Conservation (phyloP, 2,329 filamentous ascomycete species). For the Cercospora nicotianae region DNA sequence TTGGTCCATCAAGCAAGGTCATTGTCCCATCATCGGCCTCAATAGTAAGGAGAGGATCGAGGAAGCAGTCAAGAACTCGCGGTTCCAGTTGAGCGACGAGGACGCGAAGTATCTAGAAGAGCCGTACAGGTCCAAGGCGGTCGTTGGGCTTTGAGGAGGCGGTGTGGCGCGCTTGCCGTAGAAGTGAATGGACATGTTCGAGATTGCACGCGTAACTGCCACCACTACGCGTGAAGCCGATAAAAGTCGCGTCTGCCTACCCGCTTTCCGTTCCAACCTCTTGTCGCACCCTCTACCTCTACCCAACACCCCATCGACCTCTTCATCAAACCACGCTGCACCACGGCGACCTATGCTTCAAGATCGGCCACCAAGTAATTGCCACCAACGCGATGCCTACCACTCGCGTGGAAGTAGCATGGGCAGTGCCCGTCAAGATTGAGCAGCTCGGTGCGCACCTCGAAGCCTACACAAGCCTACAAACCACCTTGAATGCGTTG, state of each 20-base stretch:
- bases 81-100: constrained; percentile 54
- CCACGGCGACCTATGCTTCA: too few species aligned
- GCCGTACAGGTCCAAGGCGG: constrained; percentile 46
- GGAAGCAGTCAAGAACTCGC: constrained; percentile 54
- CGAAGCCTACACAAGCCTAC: constrained; percentile 9
- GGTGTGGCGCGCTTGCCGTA: background rate
- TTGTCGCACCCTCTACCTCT: too few species aligned
- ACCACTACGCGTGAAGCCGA: background rate
- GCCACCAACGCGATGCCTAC: too few species aligned
- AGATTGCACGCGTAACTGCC: background rate
- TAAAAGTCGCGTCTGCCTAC: background rate
- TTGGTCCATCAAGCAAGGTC: constrained; percentile 47
- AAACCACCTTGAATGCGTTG: constrained; percentile 16
- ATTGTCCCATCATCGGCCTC: constrained; percentile 62
- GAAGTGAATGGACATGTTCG: background rate
- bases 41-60: constrained; percentile 58
- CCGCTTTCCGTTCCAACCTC: background rate
- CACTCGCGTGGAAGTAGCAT: background rate
- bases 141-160: background rate
- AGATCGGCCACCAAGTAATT: too few species aligned
- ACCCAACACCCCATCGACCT: too few species aligned
- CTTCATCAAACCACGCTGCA: too few species aligned
- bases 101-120: constrained; percentile 63
- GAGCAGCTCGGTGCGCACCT: constrained; percentile 13
- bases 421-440: background rate